Evolutionary conservation across 441 rosid species (phyloP), one percentile per base, ranked within the genome.

Genomic region (Eruca vesicaria): DNA sequence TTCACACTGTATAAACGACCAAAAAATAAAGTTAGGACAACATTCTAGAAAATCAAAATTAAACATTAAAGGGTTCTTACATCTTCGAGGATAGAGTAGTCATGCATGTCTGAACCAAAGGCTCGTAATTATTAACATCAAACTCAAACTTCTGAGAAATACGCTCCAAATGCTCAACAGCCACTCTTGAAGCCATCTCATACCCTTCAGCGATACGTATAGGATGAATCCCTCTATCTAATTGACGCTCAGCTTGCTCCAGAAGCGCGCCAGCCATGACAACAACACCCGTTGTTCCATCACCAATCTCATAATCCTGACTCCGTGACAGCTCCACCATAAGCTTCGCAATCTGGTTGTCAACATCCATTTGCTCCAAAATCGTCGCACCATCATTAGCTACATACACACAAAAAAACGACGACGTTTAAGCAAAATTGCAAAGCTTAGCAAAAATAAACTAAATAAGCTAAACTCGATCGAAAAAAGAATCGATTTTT

Each of bases 311-410:
- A 26, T 94, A 93, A 77, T 96, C 98, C 86, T 94, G 98, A 81
- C 98, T 96, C 55, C 91, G 72, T 1, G 98, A 96, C 11, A 92
- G 82, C 68, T 96, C 96, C 2, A 96, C 98, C 97, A 96, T 92
- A 66, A 96, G 80, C 75, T 92, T 92, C 0, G 98, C 99, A 33
- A 96, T 93, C 85, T 96, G 98, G 76, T 92, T 96, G 78, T 96
- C 97, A 56, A 93, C 98, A 82, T 96, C 98, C 99, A 96, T 96
- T 82, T 90, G 97, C 84, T 96, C 98, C 82, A 96, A 80, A 52
- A 93, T 96, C 0, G 98, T 96, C 2, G 98, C 98, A 5, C 98
- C 99, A 75, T 96, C 98, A 75, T 96, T 96, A 9, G 97, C 99
- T 93, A 79, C 10, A 4, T 16, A n/a, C 32, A 59, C 15, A 15